Base-by-base conservation (phyloP, 768 basidiomycete species). In the Chiua virens region DNA sequence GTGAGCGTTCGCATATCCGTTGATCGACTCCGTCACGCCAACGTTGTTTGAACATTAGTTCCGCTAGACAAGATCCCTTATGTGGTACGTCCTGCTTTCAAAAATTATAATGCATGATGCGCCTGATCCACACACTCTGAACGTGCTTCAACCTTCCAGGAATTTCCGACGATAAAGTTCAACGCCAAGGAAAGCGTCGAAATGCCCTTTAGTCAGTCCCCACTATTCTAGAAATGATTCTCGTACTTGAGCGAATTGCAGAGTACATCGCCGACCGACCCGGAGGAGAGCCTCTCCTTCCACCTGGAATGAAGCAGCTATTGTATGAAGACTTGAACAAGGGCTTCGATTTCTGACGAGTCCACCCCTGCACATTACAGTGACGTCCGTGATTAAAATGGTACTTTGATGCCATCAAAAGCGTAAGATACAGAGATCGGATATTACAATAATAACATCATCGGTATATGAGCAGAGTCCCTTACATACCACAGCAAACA, bases 171-270 rank as follows among this genome's bases (percentile, higher is more conserved):
- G 0, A 96, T 99, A 63, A 72, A 58, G 17, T 98, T 98, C 76
- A 89, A 88, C 60, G 66, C 80, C 5, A 85, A 83, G 59, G 97
- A 99, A 68, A 89, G 88, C 39, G 92, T 98, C 6, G 93, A 98
- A 72, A 99, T 99, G 97, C 97, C 97, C 0, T 99, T 99, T 76
- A 75, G 92, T 90, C 59, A 65, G 89, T 80, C 20, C 2, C 7
- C 1, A 8, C 9, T 30, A 22, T 46, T 35, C 32, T 21, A 11
- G 34, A 49, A 22, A 11, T 11, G 18, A 15, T 11, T 22, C 23
- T n/a, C 5, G 20, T 47, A 38, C 49, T 60, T 22, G 48, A 25
- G 47, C 15, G 10, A 30, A 30, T 13, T 35, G 20, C 47, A 81
- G 80, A 74, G 54, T 82, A 83, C 60, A 80, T 82, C 42, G 69